Base-by-base conservation (phyloP, 2,329 filamentous ascomycete species). In the Penicillium fuscoglaucum region DNA sequence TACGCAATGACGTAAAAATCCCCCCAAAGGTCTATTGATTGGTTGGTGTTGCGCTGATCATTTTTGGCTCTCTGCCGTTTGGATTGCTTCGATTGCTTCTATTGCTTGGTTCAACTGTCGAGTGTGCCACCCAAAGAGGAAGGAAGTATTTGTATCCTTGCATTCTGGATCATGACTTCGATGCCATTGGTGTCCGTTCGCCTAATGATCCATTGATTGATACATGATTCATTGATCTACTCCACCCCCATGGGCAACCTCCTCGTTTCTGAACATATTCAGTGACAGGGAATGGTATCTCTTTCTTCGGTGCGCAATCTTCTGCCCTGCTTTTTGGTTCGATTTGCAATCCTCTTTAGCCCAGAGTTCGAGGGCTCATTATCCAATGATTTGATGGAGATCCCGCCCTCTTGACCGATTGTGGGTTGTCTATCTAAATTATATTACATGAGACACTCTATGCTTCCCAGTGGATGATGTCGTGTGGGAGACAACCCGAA, bases 1-100 rank as follows among this genome's bases (percentile, higher is more conserved):
- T 3, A 43, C 6, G 40, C 19, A 9, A 45, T 63, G 62, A 65
- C 51, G 57, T 63, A 55, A 59, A 55, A 15, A 39, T 54, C 10
- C 15, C 15, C 10, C 24, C 21, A 19, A 24, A 7, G 15, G 13
- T 8, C 40, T 12, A 45, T 35, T 57, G 58, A 61, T 63, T 57
- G 62, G 58, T 26, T 4, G 33, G 31, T 33, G 28, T 55, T 33
- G 10, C 29, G 19, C 15, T 24, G 52, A 61, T 59, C 60, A 24
- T 45, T 58, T 61, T 52, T 12, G 5, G 29, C 29, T 31, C 10
- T 31, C 10, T 31, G 10, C 29, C 29, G 29, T 4, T 31, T 5
- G 10, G 10, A 31, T 31, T 31, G 29, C 29, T 31, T 31, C 29
- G 10, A 31, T 48, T 54, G 52, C 52, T 59, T 58, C 49, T 8